phyloP scores from a whole-genome alignment of 2,329 filamentous ascomycete genomes.

The Macroventuria anomochaeta region DNA sequence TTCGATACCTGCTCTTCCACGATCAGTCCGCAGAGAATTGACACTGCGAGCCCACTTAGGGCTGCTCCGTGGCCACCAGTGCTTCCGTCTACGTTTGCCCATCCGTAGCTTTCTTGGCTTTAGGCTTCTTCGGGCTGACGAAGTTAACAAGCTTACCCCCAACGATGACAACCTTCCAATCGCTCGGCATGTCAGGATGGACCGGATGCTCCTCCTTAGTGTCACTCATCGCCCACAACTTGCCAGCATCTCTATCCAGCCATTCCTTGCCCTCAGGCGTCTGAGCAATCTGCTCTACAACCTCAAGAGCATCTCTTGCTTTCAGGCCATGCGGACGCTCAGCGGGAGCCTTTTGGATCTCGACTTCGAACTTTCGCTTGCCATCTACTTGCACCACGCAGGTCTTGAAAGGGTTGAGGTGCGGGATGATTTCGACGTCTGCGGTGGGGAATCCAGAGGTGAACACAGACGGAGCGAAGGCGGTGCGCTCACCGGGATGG shows the following conservation, averaged over 20 bases:
- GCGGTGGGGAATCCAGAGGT: slow-evolving; percentile 63
- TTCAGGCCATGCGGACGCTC: slow-evolving; percentile 28
- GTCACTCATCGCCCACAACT: slow-evolving; percentile 42
- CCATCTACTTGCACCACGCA: slow-evolving; percentile 82
- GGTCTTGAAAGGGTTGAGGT: slow-evolving; percentile 59
- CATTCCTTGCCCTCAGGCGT: slow-evolving; percentile 66
- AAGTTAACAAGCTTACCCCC: slow-evolving; percentile 77
- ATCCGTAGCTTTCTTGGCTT: neutral
- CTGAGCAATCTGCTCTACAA: slow-evolving; percentile 66
- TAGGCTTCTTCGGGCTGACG: slow-evolving; percentile 52
- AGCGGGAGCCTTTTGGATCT: slow-evolving; percentile 63
- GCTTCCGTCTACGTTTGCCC: neutral
- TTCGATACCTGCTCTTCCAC: neutral
- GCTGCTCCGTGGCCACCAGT: neutral
- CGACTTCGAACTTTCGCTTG: slow-evolving; percentile 72
- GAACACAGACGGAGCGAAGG: slow-evolving; percentile 49
- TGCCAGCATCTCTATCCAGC: slow-evolving; percentile 48
- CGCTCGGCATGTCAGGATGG: slow-evolving; percentile 23
- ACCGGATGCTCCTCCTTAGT: slow-evolving; percentile 12
- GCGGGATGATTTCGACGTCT: slow-evolving; percentile 56
- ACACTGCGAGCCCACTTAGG: no score
- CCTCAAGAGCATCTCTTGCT: slow-evolving; percentile 54
- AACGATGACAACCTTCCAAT: slow-evolving; percentile 67
- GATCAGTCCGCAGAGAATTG: no score
- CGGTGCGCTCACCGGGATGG: slow-evolving; percentile 4